Conservation (phyloP, 2,329 filamentous ascomycete genomes). For the Ophioceras dolichostomum region DNA sequence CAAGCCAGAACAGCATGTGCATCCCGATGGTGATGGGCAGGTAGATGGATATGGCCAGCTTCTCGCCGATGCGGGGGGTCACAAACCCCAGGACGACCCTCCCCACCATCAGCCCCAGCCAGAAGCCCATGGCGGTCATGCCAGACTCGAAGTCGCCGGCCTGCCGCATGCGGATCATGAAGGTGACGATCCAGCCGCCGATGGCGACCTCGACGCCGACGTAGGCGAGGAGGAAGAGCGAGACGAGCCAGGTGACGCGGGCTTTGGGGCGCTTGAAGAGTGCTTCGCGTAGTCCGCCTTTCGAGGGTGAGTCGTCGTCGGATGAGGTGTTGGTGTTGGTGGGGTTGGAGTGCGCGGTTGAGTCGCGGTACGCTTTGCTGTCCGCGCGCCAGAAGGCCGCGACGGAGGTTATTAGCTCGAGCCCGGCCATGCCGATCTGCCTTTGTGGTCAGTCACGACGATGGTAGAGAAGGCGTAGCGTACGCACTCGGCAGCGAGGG, state of each 20-base stretch:
- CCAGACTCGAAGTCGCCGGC: slow-evolving; percentile 60
- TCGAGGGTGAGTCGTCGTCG: neutral
- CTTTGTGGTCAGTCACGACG: no score
- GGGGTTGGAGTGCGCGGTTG: neutral
- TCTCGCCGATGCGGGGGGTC: slow-evolving; percentile 63
- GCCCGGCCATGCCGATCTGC: slow-evolving; percentile 38
- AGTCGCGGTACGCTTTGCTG: slow-evolving; percentile 39
- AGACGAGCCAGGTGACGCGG: slow-evolving; percentile 59
- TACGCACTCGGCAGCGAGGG: no score
- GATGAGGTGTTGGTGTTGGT: neutral
- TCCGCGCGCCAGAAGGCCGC: slow-evolving; percentile 53
- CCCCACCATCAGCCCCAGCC: slow-evolving; percentile 70
- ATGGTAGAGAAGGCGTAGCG: no score
- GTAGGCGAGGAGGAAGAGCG: slow-evolving; percentile 66
- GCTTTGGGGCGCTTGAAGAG: slow-evolving; percentile 1
- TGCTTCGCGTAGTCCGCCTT: slow-evolving; percentile 24
- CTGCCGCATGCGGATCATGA: slow-evolving; percentile 69
- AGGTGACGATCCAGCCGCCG: slow-evolving; percentile 65
- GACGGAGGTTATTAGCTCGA: slow-evolving; percentile 41
- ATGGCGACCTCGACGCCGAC: slow-evolving; percentile 59
- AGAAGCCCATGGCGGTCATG: slow-evolving; percentile 69
- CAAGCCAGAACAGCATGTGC: slow-evolving; percentile 69
- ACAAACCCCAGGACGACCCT: slow-evolving; percentile 63
- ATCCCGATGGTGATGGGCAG: slow-evolving; percentile 49
- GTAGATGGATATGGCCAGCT: slow-evolving; percentile 49